Evolutionary conservation across 2,329 filamentous ascomycete genomes (phyloP).

Genomic region (Thielaviopsis cerberus): DNA sequence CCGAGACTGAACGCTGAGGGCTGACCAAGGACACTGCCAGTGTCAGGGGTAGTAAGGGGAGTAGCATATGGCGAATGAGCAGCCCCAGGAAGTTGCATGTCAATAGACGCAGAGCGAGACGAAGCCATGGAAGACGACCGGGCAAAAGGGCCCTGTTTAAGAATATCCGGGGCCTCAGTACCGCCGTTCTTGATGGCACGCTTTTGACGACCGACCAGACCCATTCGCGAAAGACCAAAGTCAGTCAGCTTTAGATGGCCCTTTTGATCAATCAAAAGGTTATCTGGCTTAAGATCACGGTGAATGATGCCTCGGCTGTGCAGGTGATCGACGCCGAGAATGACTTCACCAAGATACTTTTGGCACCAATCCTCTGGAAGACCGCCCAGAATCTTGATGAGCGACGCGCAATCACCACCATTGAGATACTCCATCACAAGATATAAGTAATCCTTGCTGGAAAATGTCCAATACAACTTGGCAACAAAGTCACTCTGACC

Average conservation of each 20-base stretch:
- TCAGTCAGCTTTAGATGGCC: constrained; percentile 94
- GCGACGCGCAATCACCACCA: constrained; percentile 85
- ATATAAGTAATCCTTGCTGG: constrained; percentile 96
- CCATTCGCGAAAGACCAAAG: constrained; percentile 94
- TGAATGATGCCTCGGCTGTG: constrained; percentile 91
- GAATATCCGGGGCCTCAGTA: constrained; percentile 75
- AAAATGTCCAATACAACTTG: constrained; percentile 98
- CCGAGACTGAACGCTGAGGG: constrained; percentile 83
- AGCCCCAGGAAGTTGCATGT: constrained; percentile 31
- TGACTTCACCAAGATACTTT: constrained; percentile 90
- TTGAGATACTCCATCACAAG: constrained; percentile 99
- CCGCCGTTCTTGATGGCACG: constrained; percentile 61
- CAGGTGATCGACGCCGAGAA: constrained; percentile 89
- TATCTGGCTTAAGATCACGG: constrained; percentile 90
- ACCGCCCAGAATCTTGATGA: constrained; percentile 85
- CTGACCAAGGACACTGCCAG: constrained; percentile 46
- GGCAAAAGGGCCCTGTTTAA: constrained; percentile 82
- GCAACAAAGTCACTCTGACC: constrained; percentile 97
- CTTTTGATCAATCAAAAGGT: constrained; percentile 88
- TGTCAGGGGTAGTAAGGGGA: constrained; percentile 65
- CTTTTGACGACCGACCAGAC: constrained; percentile 88
- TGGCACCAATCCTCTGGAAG: constrained; percentile 94
- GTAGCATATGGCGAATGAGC: constrained; percentile 66
- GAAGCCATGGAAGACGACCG: constrained; percentile 71
- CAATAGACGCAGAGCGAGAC: constrained; percentile 83